These are phyloP conservation scores for Phytophthora fragariaefolia DNA, from an alignment of 352 stramenopile species.

Conservation along the genomic window DNA sequence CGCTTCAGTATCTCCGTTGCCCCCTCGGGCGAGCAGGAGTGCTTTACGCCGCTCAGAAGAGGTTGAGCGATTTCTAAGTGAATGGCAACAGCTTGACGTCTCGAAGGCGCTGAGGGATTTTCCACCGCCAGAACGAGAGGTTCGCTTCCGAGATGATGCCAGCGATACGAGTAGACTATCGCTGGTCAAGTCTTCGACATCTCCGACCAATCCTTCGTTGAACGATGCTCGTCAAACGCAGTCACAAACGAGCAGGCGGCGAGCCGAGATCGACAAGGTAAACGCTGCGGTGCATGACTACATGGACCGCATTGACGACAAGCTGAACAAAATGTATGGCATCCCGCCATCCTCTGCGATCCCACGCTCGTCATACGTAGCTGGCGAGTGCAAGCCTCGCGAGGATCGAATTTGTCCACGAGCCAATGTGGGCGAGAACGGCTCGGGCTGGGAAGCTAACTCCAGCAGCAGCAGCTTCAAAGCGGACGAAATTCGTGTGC, in stretches of 20 bases:
- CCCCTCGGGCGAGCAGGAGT: background rate
- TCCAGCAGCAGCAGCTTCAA: slow-evolving; percentile 15
- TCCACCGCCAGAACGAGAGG: background rate
- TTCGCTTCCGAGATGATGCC: slow-evolving; percentile 6
- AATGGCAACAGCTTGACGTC: slow-evolving; percentile 50
- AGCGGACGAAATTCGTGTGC: slow-evolving; percentile 16
- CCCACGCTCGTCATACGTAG: slow-evolving; percentile 10
- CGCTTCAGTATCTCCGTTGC: slow-evolving; percentile 17
- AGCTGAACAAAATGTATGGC: slow-evolving; percentile 81
- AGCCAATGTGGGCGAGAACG: background rate
- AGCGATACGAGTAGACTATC: slow-evolving; percentile 3
- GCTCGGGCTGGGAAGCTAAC: slow-evolving; percentile 3
- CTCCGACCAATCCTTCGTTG: background rate
- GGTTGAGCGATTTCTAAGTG: slow-evolving; percentile 31
- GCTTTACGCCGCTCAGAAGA: slow-evolving; percentile 17
- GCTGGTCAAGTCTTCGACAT: slow-evolving; percentile 5
- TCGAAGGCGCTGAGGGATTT: slow-evolving; percentile 37
- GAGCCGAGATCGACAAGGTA: slow-evolving; percentile 72
- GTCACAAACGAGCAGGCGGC: slow-evolving; percentile 34
- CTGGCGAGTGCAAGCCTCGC: background rate
- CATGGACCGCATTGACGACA: slow-evolving; percentile 86
- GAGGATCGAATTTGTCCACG: background rate
- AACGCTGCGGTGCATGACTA: slow-evolving; percentile 77
- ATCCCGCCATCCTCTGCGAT: slow-evolving; percentile 59
- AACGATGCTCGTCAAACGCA: background rate